Evolutionary conservation across 768 basidiomycete genomes (phyloP).

Genomic region (Tricholoma matsutake): DNA sequence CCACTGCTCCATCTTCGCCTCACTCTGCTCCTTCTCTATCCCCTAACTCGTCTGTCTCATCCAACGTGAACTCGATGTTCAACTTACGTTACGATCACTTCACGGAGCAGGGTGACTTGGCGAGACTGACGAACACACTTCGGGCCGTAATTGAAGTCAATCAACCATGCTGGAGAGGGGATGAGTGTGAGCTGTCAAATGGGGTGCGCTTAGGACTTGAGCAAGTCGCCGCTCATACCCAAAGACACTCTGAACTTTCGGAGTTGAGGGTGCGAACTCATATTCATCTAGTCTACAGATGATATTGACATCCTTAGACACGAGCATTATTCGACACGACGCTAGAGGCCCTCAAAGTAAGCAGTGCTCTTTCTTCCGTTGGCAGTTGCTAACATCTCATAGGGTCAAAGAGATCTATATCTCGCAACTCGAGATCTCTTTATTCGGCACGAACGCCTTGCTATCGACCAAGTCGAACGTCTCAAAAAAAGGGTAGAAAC

Average conservation of each 20-base stretch:
- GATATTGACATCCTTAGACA: slow-evolving; percentile 40
- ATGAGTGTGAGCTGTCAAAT: slow-evolving; percentile 75
- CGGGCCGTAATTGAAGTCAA: slow-evolving; percentile 76
- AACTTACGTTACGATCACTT: slow-evolving; percentile 16
- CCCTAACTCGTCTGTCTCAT: slow-evolving; percentile 29
- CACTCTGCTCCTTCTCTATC: slow-evolving; percentile 28
- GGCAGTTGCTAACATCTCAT: slow-evolving; percentile 7
- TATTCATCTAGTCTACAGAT: background rate
- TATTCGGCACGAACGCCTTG: slow-evolving; percentile 83
- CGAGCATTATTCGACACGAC: slow-evolving; percentile 62
- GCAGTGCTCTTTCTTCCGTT: slow-evolving; percentile 2
- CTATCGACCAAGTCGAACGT: slow-evolving; percentile 83
- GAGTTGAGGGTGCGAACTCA: slow-evolving; percentile 62
- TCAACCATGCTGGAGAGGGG: slow-evolving; percentile 80
- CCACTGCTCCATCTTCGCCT: slow-evolving; percentile 32
- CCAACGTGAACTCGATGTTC: slow-evolving; percentile 29
- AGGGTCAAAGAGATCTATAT: slow-evolving; percentile 84
- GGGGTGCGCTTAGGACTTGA: slow-evolving; percentile 74
- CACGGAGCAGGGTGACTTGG: slow-evolving; percentile 70
- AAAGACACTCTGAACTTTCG: slow-evolving; percentile 68
- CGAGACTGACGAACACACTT: slow-evolving; percentile 79
- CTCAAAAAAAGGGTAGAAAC: slow-evolving; percentile 83
- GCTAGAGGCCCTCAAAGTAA: slow-evolving; percentile 75
- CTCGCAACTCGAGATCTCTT: slow-evolving; percentile 85
- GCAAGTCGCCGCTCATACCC: slow-evolving; percentile 63